Base-by-base conservation (phyloP, 2,329 filamentous ascomycete species). In the Sphaerulina populicola region DNA sequence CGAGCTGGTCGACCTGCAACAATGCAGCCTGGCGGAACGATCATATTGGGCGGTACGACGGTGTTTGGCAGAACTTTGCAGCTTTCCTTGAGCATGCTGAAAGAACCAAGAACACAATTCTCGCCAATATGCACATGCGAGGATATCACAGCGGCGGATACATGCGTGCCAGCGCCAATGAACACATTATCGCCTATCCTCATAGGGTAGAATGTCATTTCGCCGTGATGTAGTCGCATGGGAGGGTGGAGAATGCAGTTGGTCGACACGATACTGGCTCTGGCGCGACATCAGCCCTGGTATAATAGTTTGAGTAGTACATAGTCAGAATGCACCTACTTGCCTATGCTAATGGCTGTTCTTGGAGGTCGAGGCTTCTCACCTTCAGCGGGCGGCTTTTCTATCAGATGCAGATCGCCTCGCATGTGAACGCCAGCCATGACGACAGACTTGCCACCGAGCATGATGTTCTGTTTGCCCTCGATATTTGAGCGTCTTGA, bases 381-480 rank as follows among this genome's bases (percentile, higher is more conserved):
- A 57, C 69, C 58, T 55, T 70, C 66, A 11, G 53, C 53, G 8
- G 57, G 29, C 3, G 53, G 53, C 23, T 64, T 59, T 12, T 54
- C 51, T 18, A 62, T 56, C 71, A 74, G 6, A 77, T 81, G 47
- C 76, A 98, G 80, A 66, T 98, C 93, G 40, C 91, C 93, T 43
- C 93, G 85, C 66, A 98, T 88, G 70, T 93, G 89, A 62, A 89
- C 91, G 66, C 95, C 90, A 56, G 89, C 85, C 76, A 95, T 89
- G 65, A 98, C 94, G 56, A 97, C 88, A 0, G 90, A 94, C 71
- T 70, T 94, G 57, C 93, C 93, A 61, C 89, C 93, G 1, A 98
- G 85, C 71, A 95, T 95, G 71, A 98, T 97, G 72, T 97, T 94
- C 62, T 94, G 89, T 18, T 91, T 96, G 63, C 93, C 93, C 64